Evolutionary conservation across 2,329 filamentous ascomycete genomes (phyloP).

Genomic region (Arachnomyces sp.): DNA sequence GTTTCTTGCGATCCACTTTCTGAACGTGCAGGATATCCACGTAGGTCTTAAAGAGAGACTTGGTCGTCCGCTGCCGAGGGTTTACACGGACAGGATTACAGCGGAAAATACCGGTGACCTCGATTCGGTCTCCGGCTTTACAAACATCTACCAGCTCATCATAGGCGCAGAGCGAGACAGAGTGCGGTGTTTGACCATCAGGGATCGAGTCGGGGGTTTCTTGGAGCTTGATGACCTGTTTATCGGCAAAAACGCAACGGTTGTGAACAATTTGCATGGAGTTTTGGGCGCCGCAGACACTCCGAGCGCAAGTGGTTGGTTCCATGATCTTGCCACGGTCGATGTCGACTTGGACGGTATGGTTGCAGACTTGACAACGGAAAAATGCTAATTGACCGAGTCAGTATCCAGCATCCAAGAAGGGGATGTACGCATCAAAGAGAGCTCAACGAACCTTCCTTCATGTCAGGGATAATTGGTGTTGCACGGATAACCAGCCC

Average conservation of each 20-base stretch:
- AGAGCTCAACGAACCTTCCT: conserved; percentile 54
- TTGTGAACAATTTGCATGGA: conserved; percentile 99
- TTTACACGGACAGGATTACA: conserved; percentile 91
- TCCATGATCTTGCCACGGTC: conserved; percentile 95
- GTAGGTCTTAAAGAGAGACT: conserved; percentile 96
- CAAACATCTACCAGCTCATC: conserved; percentile 96
- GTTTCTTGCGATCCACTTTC: conserved; percentile 89
- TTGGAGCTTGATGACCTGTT: conserved; percentile 97
- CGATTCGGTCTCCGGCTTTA: conserved; percentile 92
- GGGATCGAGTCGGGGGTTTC: conserved; percentile 94
- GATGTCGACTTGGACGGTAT: conserved; percentile 82
- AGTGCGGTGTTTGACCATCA: conserved; percentile 93
- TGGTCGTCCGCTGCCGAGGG: conserved; percentile 82
- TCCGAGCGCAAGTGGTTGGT: conserved; percentile 79
- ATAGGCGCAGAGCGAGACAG: conserved; percentile 91
- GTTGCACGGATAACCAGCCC: conserved; percentile 93
- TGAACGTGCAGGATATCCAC: conserved; percentile 93
- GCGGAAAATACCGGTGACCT: conserved; percentile 95
- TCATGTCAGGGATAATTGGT: conserved; percentile 97
- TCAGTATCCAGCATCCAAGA: conserved; percentile 9
- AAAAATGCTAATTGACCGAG: conserved; percentile 67
- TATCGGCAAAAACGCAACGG: conserved; percentile 87
- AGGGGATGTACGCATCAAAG: neutral
- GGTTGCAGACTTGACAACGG: conserved; percentile 86
- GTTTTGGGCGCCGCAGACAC: conserved; percentile 74